Percentiles rank a stretch among this genome's conserved stretches.
Evolutionary conservation across 2,329 filamentous ascomycete species (phyloP).

Genomic region (Hypomyces rosellus): DNA sequence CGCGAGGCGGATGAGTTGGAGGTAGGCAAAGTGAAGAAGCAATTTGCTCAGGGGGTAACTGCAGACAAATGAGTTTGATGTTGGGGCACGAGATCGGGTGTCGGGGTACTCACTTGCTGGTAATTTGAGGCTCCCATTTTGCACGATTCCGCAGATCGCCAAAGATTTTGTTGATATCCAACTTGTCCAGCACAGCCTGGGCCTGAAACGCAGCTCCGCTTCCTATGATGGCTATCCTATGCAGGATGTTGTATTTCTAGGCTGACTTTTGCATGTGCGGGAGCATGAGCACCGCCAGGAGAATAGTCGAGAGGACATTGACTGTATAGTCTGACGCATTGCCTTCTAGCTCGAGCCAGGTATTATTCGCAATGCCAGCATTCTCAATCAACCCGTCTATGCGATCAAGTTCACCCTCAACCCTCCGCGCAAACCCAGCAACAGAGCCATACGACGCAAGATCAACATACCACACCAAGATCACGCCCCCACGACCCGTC

Average conservation of each 20-base stretch:
- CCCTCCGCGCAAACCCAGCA: conserved; percentile 28
- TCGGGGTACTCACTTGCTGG: background rate
- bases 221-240: conserved; percentile 31
- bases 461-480: conserved; percentile 41
- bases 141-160: background rate
- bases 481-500: conserved; percentile 16
- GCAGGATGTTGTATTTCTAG: conserved; percentile 23
- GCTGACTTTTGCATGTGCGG: conserved; percentile 36
- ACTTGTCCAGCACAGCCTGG: background rate
- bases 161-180: background rate
- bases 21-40: conserved; percentile 18
- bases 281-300: conserved; percentile 38
- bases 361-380: conserved; percentile 21
- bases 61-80: too few relatives aligned
- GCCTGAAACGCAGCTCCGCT: background rate
- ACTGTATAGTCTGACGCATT: conserved; percentile 39
- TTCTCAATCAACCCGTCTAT: conserved; percentile 39
- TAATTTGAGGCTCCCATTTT: background rate
- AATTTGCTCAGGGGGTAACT: conserved; percentile 24
- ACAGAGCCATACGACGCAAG: conserved; percentile 32
- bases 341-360: conserved; percentile 27
- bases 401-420: conserved; percentile 26
- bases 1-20: conserved; percentile 20
- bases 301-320: conserved; percentile 41
- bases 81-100: too few relatives aligned